phyloP scores from a whole-genome alignment of 768 basidiomycete genomes.

The Fistulinella prunicolor region DNA sequence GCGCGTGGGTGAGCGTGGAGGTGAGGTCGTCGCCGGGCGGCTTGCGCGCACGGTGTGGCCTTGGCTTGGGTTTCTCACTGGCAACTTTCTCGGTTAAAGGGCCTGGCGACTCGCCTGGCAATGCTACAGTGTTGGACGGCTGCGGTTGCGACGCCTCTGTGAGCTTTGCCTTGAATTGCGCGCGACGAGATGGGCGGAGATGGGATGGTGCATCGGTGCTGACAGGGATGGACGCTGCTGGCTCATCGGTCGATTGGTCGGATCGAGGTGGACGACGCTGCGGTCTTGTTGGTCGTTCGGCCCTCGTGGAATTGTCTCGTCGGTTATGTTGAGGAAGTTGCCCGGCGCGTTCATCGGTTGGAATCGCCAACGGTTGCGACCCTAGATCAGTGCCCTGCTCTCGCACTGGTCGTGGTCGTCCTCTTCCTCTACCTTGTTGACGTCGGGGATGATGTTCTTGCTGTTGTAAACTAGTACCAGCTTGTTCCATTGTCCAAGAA shows the following conservation, averaged over 20 bases:
- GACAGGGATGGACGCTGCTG: neutral
- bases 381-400: neutral
- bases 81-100: neutral
- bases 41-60: slow-evolving; percentile 9
- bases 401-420: neutral
- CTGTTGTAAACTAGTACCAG: neutral
- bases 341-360: too few relatives aligned
- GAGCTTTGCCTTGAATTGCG: slow-evolving; percentile 37
- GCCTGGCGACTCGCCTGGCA: too few relatives aligned
- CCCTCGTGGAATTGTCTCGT: too few relatives aligned
- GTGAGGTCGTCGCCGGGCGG: slow-evolving; percentile 60
- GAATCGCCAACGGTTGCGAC: too few relatives aligned
- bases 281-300: neutral
- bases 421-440: slow-evolving; percentile 6
- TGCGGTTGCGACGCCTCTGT: slow-evolving; percentile 19
- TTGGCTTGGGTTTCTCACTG: slow-evolving; percentile 5
- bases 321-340: too few relatives aligned
- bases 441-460: neutral
- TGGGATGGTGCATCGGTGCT: neutral
- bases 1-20: slow-evolving; percentile 61
- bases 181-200: slow-evolving; percentile 29
- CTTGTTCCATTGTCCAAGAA: slow-evolving; percentile 9
- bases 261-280: slow-evolving; percentile 3
- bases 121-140: neutral
- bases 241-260: neutral